These are phyloP conservation scores for Aspergillus pseudoterreus DNA, from an alignment of 2,329 filamentous ascomycete species.

Conservation along the genomic window DNA sequence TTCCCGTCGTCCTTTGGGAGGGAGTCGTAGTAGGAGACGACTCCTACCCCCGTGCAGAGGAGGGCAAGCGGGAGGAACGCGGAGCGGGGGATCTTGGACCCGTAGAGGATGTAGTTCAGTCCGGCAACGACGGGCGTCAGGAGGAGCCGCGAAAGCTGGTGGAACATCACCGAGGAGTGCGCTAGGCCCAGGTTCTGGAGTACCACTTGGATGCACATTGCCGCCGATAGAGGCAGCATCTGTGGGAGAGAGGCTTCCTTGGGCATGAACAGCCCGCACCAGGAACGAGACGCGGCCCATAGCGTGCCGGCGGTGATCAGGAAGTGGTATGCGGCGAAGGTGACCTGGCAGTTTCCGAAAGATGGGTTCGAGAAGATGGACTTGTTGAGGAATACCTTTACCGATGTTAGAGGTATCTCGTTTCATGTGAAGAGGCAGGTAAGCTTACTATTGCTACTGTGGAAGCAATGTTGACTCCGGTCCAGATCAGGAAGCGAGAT, in stretches of 20 bases:
- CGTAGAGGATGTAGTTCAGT: slow-evolving; percentile 17
- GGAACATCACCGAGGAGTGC: slow-evolving; percentile 20
- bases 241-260: slow-evolving; percentile 13
- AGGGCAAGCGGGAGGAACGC: slow-evolving; percentile 14
- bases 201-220: slow-evolving; percentile 20
- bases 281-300: slow-evolving; percentile 15
- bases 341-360: slow-evolving; percentile 18
- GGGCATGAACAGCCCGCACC: slow-evolving; percentile 15
- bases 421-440: background rate
- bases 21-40: slow-evolving; percentile 20
- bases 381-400: slow-evolving; percentile 21
- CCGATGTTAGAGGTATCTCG: background rate
- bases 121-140: slow-evolving; percentile 16
- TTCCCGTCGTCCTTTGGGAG: slow-evolving; percentile 10
- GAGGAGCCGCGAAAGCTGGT: slow-evolving; percentile 19
- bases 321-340: slow-evolving; percentile 22
- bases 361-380: slow-evolving; percentile 15
- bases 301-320: slow-evolving; percentile 17
- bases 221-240: slow-evolving; percentile 17
- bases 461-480: slow-evolving; percentile 15
- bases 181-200: slow-evolving; percentile 20
- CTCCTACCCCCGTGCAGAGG: slow-evolving; percentile 16
- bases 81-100: slow-evolving; percentile 12
- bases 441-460: slow-evolving; percentile 19
- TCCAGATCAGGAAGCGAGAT: slow-evolving; percentile 14